These are phyloP conservation scores for Colletotrichum graminicola DNA, from an alignment of 2,329 filamentous ascomycete species.

Conservation along the genomic window DNA sequence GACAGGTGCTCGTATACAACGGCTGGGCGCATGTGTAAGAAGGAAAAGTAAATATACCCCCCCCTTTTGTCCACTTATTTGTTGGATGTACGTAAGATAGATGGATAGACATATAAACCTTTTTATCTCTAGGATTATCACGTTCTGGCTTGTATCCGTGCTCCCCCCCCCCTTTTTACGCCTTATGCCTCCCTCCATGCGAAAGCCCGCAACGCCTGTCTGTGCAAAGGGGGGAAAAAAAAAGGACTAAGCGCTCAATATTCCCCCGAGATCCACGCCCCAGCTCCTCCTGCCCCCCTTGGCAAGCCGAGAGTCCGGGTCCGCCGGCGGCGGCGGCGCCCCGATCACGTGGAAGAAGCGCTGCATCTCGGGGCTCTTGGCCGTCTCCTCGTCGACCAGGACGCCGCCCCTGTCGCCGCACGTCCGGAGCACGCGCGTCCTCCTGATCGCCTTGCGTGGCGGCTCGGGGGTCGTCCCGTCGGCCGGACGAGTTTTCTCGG, in stretches of 20 bases:
- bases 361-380: neutral
- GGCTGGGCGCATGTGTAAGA: slow-evolving; percentile 69
- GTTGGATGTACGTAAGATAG: neutral
- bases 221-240: neutral
- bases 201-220: neutral
- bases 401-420: neutral
- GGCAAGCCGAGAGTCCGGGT: neutral
- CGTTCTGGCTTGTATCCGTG: too few relatives aligned
- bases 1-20: slow-evolving; percentile 68
- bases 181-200: neutral
- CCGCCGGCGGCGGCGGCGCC: neutral
- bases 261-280: slow-evolving; percentile 18
- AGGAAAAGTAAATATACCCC: slow-evolving; percentile 21
- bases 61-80: neutral
- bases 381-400: neutral
- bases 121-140: neutral
- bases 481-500: neutral
- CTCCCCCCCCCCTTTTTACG: too few relatives aligned
- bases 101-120: neutral
- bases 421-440: neutral
- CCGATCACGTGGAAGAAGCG: slow-evolving; percentile 19
- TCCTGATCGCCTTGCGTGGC: neutral
- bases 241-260: neutral
- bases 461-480: neutral
- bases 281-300: neutral